Evolutionary conservation across 768 basidiomycete species (phyloP), one percentile per base, ranked within the genome.

Genomic region (Psilocybe subaeruginosa): DNA sequence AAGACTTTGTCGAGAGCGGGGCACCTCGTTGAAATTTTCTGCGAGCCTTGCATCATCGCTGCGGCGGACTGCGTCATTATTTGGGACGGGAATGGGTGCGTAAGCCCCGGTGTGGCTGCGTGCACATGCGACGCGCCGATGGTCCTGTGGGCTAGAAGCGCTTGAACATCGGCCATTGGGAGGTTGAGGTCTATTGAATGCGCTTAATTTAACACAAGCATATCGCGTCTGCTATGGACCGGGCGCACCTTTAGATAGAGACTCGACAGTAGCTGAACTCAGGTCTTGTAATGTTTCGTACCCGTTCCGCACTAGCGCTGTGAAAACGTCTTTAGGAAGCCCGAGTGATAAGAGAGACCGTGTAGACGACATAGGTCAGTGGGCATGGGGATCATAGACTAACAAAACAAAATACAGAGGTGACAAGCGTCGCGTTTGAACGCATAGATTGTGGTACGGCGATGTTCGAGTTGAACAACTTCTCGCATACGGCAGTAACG

Each of bases 241-340:
- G 12, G 9, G 58, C 71, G 54, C 30, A 85, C 89, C 85, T 76
- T 78, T 74, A 23, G 84, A 78, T 19, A 90, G 68, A n/a, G 65
- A 62, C 57, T 85, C 82, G 3, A 78, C 74, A 2, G 82, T 78
- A 2, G 74, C 68, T 7, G 70, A 69, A 14, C 70, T 69, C 7
- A 90, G 66, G 64, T 91, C 89, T 54, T 81, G 74, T 2, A 85
- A 66, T 6, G 80, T 85, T 67, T 85, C 81, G 66, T 88, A 90
- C 5, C 88, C 88, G 41, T 82, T 79, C 41, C 74, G 76, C 48
- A 76, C 76, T 35, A 90, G 74, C 3, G 78, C 79, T 14, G 76
- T 73, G 33, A 85, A 76, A 2, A 78, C 77, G 23, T 81, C 74
- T 8, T 74, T 70, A 3, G 85, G 78, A 12, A 88, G 76, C 60